Percentiles rank a stretch among this genome's conserved stretches.
Evolutionary conservation across 1,139 yeast species (phyloP).

Genomic region (Wickerhamomyces sp.): DNA sequence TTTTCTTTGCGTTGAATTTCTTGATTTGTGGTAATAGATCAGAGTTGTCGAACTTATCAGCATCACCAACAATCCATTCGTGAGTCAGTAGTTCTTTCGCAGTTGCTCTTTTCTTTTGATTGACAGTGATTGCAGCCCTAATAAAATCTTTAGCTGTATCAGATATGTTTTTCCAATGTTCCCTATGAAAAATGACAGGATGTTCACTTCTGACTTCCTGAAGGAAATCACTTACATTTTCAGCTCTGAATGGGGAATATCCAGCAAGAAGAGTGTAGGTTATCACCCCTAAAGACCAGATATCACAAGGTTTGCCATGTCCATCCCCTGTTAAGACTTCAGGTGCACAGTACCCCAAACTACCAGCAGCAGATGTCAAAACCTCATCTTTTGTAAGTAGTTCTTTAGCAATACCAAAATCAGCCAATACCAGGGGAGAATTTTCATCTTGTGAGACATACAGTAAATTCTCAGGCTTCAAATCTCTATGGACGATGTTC

Average conservation of each 20-base stretch:
- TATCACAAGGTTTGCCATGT: slow-evolving; percentile 88
- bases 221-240: slow-evolving; percentile 73
- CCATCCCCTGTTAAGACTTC: slow-evolving; percentile 75
- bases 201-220: slow-evolving; percentile 70
- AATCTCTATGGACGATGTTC: slow-evolving; percentile 83
- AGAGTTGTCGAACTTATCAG: slow-evolving; percentile 41
- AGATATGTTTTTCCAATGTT: slow-evolving; percentile 80
- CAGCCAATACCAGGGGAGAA: slow-evolving; percentile 78
- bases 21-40: slow-evolving; percentile 71
- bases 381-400: slow-evolving; percentile 54
- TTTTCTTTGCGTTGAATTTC: slow-evolving; percentile 78
- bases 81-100: slow-evolving; percentile 59
- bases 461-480: slow-evolving; percentile 85
- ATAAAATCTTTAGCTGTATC: slow-evolving; percentile 74
- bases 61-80: slow-evolving; percentile 60
- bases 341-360: slow-evolving; percentile 93
- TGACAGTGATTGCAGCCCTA: slow-evolving; percentile 54
- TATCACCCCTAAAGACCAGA: slow-evolving; percentile 91
- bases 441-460: slow-evolving; percentile 49
- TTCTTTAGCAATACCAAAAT: slow-evolving; percentile 86
- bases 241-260: slow-evolving; percentile 86
- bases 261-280: slow-evolving; percentile 89
- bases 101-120: slow-evolving; percentile 65
- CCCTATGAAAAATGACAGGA: slow-evolving; percentile 74
- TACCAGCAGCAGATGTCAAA: slow-evolving; percentile 77